Evolutionary conservation across 257 asterid species (phyloP).

Genomic region (Echium plantagineum): DNA sequence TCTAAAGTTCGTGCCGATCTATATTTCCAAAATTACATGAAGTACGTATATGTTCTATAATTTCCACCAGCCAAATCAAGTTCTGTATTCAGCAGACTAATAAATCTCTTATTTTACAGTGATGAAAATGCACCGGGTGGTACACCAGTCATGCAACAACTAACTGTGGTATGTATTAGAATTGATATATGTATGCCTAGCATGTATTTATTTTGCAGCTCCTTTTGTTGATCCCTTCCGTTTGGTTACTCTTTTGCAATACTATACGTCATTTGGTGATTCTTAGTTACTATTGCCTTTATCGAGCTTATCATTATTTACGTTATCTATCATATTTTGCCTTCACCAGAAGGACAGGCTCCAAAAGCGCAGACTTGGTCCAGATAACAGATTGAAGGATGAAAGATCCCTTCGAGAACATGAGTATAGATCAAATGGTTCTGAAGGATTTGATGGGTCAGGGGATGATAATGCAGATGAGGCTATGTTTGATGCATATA

Average conservation of each 20-base stretch:
- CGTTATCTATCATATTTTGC: background rate
- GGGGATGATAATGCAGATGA: conserved; percentile 75
- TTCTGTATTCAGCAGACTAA: background rate
- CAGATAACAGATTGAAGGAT: conserved; percentile 58
- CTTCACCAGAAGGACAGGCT: conserved; percentile 69
- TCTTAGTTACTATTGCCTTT: background rate
- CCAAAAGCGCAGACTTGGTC: conserved; percentile 57
- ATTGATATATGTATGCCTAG: background rate
- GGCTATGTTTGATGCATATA: conserved; percentile 64
- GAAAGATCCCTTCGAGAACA: conserved; percentile 75
- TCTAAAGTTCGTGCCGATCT: conserved; percentile 83
- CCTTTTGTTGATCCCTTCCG: background rate
- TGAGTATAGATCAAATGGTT: conserved; percentile 46
- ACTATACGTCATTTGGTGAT: too few species aligned
- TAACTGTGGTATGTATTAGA: conserved; percentile 48
- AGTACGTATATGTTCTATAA: conserved; percentile 34
- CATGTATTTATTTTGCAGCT: background rate
- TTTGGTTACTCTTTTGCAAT: background rate
- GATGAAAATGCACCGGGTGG: conserved; percentile 96
- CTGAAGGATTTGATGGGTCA: conserved; percentile 59
- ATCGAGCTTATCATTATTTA: background rate
- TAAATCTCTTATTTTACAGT: conserved; percentile 35
- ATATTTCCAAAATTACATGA: conserved; percentile 82
- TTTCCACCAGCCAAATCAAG: background rate
- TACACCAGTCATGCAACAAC: conserved; percentile 77